Conservation (phyloP, 2,329 filamentous ascomycete species). For the Plenodomus biglobosus region DNA sequence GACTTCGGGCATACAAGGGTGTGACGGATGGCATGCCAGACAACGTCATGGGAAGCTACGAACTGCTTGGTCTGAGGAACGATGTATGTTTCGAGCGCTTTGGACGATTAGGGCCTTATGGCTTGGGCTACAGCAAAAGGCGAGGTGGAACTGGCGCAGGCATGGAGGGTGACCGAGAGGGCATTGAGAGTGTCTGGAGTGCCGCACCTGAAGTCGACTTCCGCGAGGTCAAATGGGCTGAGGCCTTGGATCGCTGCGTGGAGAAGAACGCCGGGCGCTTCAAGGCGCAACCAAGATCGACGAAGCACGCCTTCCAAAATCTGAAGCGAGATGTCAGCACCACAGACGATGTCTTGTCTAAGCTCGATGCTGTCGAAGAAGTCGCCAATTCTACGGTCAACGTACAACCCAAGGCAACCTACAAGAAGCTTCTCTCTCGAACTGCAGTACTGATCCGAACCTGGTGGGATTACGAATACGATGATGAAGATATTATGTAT, state of each 20-base stretch:
- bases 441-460: conserved; percentile 81
- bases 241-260: conserved; percentile 73
- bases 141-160: conserved; percentile 83
- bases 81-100: conserved; percentile 93
- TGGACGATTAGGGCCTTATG: conserved; percentile 85
- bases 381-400: conserved; percentile 16
- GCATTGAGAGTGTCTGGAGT: conserved; percentile 77
- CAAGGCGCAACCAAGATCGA: conserved; percentile 41
- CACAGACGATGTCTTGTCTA: neutral
- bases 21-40: conserved; percentile 83
- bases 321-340: conserved; percentile 39
- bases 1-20: conserved; percentile 72
- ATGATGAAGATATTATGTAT: conserved; percentile 77
- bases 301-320: conserved; percentile 45
- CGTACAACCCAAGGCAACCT: conserved; percentile 21
- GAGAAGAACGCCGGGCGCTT: conserved; percentile 72
- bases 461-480: conserved; percentile 79
- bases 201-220: conserved; percentile 74
- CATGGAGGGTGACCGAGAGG: conserved; percentile 79
- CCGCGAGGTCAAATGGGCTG: conserved; percentile 74
- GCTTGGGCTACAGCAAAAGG: conserved; percentile 78
- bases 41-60: conserved; percentile 82
- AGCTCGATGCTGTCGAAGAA: conserved; percentile 3
- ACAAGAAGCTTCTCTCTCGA: conserved; percentile 53
- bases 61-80: conserved; percentile 73